Evolutionary conservation across 2,329 filamentous ascomycete species (phyloP).

Genomic region (Aspergillus ustus): DNA sequence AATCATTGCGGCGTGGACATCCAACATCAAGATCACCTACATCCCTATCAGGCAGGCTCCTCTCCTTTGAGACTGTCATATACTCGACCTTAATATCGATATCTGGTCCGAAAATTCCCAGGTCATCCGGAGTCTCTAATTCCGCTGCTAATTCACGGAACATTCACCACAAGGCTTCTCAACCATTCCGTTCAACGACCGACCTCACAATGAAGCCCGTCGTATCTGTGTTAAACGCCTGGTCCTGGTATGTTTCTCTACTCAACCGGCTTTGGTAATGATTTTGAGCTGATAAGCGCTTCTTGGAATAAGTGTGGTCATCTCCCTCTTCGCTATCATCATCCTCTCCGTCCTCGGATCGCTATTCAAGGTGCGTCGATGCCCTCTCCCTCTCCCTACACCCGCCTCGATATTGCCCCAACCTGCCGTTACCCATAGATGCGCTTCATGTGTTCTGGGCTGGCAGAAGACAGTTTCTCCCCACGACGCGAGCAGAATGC

Average conservation of each 20-base stretch:
- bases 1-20: not conserved
- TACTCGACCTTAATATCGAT: not conserved
- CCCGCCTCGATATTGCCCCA: not conserved
- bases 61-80: not conserved
- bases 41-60: not conserved
- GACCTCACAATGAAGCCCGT: conserved; percentile 83
- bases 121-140: not conserved
- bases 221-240: conserved; percentile 88
- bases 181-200: conserved; percentile 9
- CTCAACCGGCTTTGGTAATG: not conserved
- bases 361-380: conserved; percentile 69
- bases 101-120: not conserved
- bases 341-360: conserved; percentile 69
- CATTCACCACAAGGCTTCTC: not conserved
- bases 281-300: conserved; percentile 25
- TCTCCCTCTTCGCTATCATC: conserved; percentile 67
- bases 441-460: not conserved
- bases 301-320: conserved; percentile 64
- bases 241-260: conserved; percentile 75
- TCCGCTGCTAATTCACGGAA: not conserved
- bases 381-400: conserved; percentile 4
- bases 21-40: conserved; percentile 1
- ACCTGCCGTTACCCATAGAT: not conserved
- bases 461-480: not conserved
- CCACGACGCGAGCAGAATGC: not conserved